phyloP scores from a whole-genome alignment of 176 grass and related monocot genomes.

The Coix lacrymajobi region DNA sequence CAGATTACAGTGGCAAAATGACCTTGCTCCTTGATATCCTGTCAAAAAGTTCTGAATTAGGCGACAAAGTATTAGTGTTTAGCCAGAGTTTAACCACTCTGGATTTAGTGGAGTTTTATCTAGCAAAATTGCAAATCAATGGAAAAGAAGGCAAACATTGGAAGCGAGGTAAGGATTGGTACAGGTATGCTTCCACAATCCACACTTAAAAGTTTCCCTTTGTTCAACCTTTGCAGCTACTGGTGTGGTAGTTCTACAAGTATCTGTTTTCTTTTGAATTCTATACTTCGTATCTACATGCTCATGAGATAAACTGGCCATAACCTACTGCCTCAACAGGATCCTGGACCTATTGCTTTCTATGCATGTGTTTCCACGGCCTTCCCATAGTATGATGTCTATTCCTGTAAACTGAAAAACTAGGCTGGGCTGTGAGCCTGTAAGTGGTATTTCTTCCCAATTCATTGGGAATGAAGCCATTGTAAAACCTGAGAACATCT shows the following conservation, averaged over 20 bases:
- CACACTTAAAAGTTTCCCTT: constrained; percentile 5
- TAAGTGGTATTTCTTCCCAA: neutral
- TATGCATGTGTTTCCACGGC: neutral
- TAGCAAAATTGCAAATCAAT: constrained; percentile 74
- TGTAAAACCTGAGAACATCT: neutral
- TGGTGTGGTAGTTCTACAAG: neutral
- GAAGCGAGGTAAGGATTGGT: constrained; percentile 99
- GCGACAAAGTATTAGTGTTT: constrained; percentile 90
- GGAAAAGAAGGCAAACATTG: constrained; percentile 72
- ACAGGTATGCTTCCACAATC: constrained; percentile 62
- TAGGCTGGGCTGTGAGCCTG: neutral
- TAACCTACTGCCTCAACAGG: neutral
- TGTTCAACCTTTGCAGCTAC: neutral
- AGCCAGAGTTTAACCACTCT: constrained; percentile 93
- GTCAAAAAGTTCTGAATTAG: constrained; percentile 63
- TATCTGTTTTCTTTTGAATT: neutral
- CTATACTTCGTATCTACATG: neutral
- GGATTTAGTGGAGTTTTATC: constrained; percentile 85
- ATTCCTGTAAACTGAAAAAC: constrained; percentile 6
- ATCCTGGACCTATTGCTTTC: neutral
- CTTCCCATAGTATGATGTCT: neutral
- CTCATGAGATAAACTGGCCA: neutral
- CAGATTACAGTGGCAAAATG: constrained; percentile 96
- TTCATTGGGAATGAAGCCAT: neutral
- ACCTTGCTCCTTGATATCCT: constrained; percentile 89